These are phyloP conservation scores for Ogataea degrootiae DNA, from an alignment of 805 yeast genomes.

Conservation along the genomic window DNA sequence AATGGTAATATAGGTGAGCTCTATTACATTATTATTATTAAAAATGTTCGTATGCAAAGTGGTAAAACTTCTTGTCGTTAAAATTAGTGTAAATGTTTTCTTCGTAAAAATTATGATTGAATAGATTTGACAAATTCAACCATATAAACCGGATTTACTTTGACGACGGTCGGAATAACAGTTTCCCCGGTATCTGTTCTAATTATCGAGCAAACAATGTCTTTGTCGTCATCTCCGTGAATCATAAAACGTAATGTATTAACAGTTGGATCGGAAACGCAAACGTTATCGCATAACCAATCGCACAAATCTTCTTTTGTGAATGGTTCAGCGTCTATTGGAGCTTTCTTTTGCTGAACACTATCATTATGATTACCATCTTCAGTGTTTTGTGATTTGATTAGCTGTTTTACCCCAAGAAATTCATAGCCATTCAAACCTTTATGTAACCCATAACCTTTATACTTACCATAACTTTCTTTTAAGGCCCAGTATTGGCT, in stretches of 20 bases:
- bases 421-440: constrained; percentile 25
- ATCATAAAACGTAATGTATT: not conserved
- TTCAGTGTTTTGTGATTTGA: not conserved
- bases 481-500: constrained; percentile 75
- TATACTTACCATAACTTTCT: constrained; percentile 65
- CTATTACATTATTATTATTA: not conserved
- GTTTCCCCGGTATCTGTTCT: not conserved
- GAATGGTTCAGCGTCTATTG: constrained; percentile 1
- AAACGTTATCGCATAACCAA: not conserved
- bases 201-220: constrained; percentile 1
- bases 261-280: not conserved
- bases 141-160: constrained; percentile 1
- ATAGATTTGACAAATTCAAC: constrained; percentile 3
- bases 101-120: not conserved
- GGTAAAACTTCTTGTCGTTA: not conserved
- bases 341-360: not conserved
- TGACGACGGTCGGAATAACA: not conserved
- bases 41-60: not conserved
- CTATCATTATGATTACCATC: too few relatives aligned
- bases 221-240: not conserved
- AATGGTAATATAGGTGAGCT: too few relatives aligned
- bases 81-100: too few relatives aligned
- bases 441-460: constrained; percentile 53
- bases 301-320: not conserved
- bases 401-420: constrained; percentile 5